Evolutionary conservation across 2,329 filamentous ascomycete species (phyloP), one percentile per base, ranked within the genome.

Genomic region (Trichoderma gracile): DNA sequence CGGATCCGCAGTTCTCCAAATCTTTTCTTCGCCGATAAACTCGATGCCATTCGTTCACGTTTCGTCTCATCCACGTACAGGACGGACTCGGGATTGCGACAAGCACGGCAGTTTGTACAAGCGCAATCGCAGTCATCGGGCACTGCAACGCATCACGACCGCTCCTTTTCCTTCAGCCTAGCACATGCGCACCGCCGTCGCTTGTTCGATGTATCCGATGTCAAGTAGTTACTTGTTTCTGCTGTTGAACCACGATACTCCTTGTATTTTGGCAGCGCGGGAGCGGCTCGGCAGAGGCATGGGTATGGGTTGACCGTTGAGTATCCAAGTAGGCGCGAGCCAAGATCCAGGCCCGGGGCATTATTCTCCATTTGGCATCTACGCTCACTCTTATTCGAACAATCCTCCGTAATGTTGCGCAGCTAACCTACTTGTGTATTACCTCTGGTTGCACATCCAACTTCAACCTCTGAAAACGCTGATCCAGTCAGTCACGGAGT

Each of bases 201-300:
- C 49, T 33, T 19, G 49, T 33, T 33, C 49, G 27, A 10, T 15
- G 10, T 12, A 10, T 38, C 33, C 5, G 10, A 38, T 52, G 12
- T 6, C 7, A 7, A 21, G 9, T 19, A 49, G 27, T 27, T 49
- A 30, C 30, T 38, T 10, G 3, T 3, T 17, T 30, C 23, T 27
- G 6, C 23, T 52, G 21, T 46, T 7, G 38, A 10, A 33, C 58
- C 40, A 33, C 58, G 49, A 62, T 62, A 49, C 7, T 38, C 9
- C 33, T n/a, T 14, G 27, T 53, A 38, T 42, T 23, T 62, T 49
- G 58, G 58, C 58, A 54, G 58, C 58, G 58, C 58, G 58, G 58
- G 58, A 62, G 58, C 58, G 58, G 58, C 58, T 53, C 58, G 58
- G 33, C 49, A 53, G 58, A 61, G 47, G 47, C 58, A 61, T 61